Evolutionary conservation across 768 basidiomycete genomes (phyloP).

Genomic region (Boletus fagicola): DNA sequence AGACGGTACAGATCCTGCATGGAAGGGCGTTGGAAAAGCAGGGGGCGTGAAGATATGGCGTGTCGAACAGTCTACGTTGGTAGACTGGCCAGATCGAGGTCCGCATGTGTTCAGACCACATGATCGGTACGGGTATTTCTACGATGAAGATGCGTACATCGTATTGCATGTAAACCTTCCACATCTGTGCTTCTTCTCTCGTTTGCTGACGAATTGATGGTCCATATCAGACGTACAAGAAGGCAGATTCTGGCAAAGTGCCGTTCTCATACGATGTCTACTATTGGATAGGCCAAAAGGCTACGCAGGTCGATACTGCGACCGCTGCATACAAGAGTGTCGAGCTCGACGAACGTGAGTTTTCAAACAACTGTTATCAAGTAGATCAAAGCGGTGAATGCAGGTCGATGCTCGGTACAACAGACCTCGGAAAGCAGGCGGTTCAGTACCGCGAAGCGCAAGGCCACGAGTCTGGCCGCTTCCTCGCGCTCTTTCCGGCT

Average conservation of each 20-base stretch:
- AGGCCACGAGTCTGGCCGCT: constrained; percentile 51
- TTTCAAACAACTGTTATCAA: neutral
- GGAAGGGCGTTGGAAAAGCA: constrained; percentile 45
- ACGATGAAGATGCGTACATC: constrained; percentile 65
- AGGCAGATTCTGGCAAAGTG: constrained; percentile 36
- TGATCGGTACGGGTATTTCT: constrained; percentile 53
- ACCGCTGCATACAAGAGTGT: constrained; percentile 68
- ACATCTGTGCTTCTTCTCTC: neutral
- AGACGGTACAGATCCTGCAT: constrained; percentile 45
- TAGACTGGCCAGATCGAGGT: constrained; percentile 22
- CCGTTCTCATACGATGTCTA: constrained; percentile 56
- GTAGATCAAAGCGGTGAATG: neutral
- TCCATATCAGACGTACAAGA: constrained; percentile 52
- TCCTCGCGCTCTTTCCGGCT: constrained; percentile 49
- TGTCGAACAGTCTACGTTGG: constrained; percentile 54
- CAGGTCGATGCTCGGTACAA: neutral
- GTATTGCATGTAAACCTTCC: constrained; percentile 51
- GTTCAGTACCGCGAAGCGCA: constrained; percentile 65
- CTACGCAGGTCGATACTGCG: constrained; percentile 58
- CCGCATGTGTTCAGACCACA: constrained; percentile 1
- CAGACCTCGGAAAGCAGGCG: constrained; percentile 45
- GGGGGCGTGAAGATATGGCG: constrained; percentile 56
- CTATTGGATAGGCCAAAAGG: constrained; percentile 62
- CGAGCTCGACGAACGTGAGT: constrained; percentile 52
- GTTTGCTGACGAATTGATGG: neutral